Conservation (phyloP, 2,329 filamentous ascomycete species). For the Mariannaea elegans region DNA sequence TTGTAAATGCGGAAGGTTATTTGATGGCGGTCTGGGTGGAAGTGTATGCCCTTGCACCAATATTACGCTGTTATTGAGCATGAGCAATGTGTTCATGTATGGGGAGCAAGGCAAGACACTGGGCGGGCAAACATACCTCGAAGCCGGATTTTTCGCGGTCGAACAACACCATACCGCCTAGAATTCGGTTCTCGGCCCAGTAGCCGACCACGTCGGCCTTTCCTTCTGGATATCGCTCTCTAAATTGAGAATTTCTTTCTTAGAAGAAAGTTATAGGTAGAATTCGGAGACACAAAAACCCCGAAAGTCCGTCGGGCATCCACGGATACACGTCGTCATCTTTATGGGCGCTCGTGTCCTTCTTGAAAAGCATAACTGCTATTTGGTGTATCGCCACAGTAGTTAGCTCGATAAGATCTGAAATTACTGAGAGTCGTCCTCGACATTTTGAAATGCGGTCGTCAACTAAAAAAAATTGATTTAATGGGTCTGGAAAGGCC, state of each 20-base stretch:
- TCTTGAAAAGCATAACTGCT: constrained; percentile 9
- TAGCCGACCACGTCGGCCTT: constrained; percentile 20
- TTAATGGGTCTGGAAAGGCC: too few relatives aligned
- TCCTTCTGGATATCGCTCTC: constrained; percentile 13
- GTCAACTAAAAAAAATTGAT: constrained; percentile 5
- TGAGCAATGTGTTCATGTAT: too few relatives aligned
- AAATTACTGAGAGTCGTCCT: neutral
- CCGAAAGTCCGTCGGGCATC: neutral
- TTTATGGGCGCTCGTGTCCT: constrained; percentile 16
- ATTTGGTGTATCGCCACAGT: constrained; percentile 15
- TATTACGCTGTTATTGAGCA: neutral
- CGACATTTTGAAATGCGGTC: constrained; percentile 6
- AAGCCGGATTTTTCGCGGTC: constrained; percentile 15
- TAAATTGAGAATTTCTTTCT: neutral
- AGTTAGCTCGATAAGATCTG: constrained; percentile 13
- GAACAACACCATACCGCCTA: constrained; percentile 21
- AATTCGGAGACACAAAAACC: neutral
- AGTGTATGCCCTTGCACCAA: constrained; percentile 18
- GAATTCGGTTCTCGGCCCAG: constrained; percentile 20
- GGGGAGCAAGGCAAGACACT: too few relatives aligned
- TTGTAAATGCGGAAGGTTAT: constrained; percentile 18
- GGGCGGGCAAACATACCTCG: constrained; percentile 12
- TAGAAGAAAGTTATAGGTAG: constrained; percentile 14
- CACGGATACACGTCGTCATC: constrained; percentile 8
- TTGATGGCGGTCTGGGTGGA: constrained; percentile 9